phyloP scores from a whole-genome alignment of 2,329 filamentous ascomycete genomes.

The Cryphonectria nitschkei region DNA sequence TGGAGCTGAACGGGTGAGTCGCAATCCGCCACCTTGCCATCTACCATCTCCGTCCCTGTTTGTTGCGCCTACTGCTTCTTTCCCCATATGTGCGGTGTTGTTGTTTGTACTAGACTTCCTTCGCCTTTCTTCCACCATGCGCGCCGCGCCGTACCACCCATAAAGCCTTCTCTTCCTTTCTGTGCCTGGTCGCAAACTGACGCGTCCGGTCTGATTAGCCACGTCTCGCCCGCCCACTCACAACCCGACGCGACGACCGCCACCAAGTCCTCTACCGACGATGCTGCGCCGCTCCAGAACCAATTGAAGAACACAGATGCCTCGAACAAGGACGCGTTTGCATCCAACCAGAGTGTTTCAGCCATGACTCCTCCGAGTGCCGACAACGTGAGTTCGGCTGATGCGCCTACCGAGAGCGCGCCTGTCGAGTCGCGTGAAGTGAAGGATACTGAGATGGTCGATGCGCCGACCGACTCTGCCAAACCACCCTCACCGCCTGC shows the following conservation, averaged over 20 bases:
- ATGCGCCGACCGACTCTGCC: conserved; percentile 34
- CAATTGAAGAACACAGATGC: conserved; percentile 25
- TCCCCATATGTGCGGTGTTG: background rate
- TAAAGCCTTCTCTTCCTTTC: background rate
- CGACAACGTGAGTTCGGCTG: conserved; percentile 19
- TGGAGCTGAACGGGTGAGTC: conserved; percentile 62
- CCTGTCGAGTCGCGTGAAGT: conserved; percentile 18
- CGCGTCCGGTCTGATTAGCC: conserved; percentile 28
- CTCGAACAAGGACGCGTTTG: conserved; percentile 35
- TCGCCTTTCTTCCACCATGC: background rate
- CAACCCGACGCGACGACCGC: conserved; percentile 24
- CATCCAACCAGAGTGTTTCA: conserved; percentile 35
- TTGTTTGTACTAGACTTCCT: background rate
- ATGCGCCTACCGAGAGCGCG: conserved; percentile 18
- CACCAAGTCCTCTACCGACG: conserved; percentile 1
- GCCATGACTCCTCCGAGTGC: conserved; percentile 23
- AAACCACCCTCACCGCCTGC: conserved; percentile 25
- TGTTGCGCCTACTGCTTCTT: background rate
- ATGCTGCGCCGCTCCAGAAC: conserved; percentile 17
- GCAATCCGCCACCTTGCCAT: conserved; percentile 26
- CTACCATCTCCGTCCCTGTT: background rate
- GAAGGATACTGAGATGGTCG: conserved; percentile 38
- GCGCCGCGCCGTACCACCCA: background rate
- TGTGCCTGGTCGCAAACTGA: conserved; percentile 8
- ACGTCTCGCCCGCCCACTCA: conserved; percentile 28